Evolutionary conservation across 495 filamentous ascomycete genomes (phyloP).

Genomic region (Astrocystis sublimbata): DNA sequence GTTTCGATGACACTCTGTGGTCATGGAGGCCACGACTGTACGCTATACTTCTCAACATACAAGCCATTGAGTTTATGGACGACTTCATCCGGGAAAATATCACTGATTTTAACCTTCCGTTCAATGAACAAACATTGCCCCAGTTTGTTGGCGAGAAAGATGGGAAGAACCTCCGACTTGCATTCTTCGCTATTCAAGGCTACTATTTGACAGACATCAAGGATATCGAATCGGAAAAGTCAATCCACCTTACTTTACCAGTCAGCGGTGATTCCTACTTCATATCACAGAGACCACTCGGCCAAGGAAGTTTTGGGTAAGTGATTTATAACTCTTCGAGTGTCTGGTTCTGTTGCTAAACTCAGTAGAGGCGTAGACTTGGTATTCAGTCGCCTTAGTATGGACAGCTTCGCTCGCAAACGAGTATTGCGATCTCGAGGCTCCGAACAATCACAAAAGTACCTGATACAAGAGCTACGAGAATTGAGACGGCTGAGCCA

Average conservation of each 20-base stretch:
- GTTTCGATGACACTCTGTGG: conserved; percentile 1
- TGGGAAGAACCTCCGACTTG: conserved; percentile 36
- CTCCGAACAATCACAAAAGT: background rate
- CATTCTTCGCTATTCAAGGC: conserved; percentile 53
- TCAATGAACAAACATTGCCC: conserved; percentile 18
- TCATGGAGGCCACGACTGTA: conserved; percentile 11
- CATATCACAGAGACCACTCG: background rate
- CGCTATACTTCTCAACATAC: conserved; percentile 15
- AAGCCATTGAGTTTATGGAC: conserved; percentile 13
- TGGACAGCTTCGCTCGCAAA: background rate
- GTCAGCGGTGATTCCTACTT: conserved; percentile 13
- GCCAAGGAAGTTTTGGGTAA: conserved; percentile 7
- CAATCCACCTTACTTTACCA: background rate
- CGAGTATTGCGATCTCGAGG: background rate
- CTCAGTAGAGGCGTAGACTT: background rate
- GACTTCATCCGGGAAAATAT: conserved; percentile 10
- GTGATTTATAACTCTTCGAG: background rate
- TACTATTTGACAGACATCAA: conserved; percentile 45
- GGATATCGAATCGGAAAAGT: conserved; percentile 17
- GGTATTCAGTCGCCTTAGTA: conserved; percentile 2
- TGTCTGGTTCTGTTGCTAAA: background rate
- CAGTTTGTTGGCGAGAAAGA: conserved; percentile 48
- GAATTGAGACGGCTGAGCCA: conserved; percentile 3
- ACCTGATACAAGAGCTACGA: conserved; percentile 2
- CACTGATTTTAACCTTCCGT: conserved; percentile 17